Percentiles rank a stretch among this genome's conserved stretches.
Evolutionary conservation across 305 asterid genomes (phyloP).

Genomic region (Solanum hybrid): DNA sequence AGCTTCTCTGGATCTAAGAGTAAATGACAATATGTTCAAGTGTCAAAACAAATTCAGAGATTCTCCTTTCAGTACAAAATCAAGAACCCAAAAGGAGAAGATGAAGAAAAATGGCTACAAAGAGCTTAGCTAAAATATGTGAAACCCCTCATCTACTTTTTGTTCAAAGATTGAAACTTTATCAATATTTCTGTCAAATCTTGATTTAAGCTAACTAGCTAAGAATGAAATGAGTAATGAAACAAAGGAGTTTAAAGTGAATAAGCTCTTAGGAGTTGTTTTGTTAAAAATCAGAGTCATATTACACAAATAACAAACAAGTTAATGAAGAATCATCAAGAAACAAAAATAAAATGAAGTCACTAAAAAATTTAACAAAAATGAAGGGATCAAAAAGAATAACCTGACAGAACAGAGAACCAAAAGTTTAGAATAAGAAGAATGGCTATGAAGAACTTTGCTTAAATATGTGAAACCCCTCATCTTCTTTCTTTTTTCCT

Average conservation of each 20-base stretch:
- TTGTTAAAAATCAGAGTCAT: not conserved
- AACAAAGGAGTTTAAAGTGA: not conserved
- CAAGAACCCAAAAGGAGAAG: not conserved
- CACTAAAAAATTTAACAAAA: not conserved
- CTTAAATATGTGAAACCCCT: slow-evolving; percentile 43
- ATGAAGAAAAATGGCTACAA: not conserved
- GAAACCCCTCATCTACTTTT: not conserved
- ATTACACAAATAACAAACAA: not conserved
- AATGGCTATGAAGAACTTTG: slow-evolving; percentile 25
- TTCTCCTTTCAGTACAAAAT: not conserved
- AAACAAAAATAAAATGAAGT: not conserved
- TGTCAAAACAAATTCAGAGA: not conserved
- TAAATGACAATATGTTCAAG: not conserved
- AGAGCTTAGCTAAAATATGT: slow-evolving; percentile 34
- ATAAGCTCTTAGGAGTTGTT: not conserved
- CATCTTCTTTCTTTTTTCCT: slow-evolving; percentile 28
- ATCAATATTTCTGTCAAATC: not conserved
- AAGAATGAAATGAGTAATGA: not conserved
- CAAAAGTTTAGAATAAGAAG: slow-evolving; percentile 42
- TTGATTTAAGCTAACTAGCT: not conserved
- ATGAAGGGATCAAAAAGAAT: not conserved
- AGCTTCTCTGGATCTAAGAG: not conserved
- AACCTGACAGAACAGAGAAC: slow-evolving; percentile 66
- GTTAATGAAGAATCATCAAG: not conserved
- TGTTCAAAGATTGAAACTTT: not conserved